These are phyloP conservation scores for Nothomitra cinnamomea DNA, from an alignment of 2,329 filamentous ascomycete species.

Conservation along the genomic window DNA sequence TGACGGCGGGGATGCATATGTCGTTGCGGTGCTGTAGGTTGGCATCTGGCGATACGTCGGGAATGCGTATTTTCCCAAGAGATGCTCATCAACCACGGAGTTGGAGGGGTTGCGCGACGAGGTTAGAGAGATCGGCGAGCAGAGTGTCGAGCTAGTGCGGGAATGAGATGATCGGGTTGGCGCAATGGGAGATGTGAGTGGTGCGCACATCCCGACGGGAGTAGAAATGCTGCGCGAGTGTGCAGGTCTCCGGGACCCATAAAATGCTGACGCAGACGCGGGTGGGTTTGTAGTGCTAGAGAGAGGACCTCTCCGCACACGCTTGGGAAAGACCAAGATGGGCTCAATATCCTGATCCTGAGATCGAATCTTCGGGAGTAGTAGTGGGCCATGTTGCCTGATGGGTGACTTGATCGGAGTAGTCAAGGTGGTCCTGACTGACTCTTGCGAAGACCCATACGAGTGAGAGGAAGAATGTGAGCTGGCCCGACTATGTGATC, in stretches of 20 bases:
- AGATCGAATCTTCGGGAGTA: conserved; percentile 71
- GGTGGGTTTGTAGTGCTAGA: conserved; percentile 35
- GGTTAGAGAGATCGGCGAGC: conserved; percentile 23
- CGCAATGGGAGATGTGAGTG: neutral
- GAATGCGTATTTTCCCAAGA: conserved; percentile 57
- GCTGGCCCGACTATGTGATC: conserved; percentile 3
- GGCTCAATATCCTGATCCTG: conserved; percentile 65
- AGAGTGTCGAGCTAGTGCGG: conserved; percentile 16
- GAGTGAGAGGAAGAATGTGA: conserved; percentile 2
- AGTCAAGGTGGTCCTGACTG: conserved; percentile 47
- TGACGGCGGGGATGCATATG: conserved; percentile 21
- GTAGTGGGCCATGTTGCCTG: conserved; percentile 58
- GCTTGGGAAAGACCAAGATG: conserved; percentile 33
- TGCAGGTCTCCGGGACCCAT: neutral
- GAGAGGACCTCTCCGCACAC: conserved; percentile 31
- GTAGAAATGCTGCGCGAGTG: conserved; percentile 14
- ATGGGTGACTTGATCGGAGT: conserved; percentile 58
- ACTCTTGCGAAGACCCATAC: conserved; percentile 34
- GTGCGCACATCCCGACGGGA: neutral
- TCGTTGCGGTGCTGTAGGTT: conserved; percentile 30
- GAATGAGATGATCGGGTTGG: conserved; percentile 6
- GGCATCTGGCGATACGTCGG: conserved; percentile 71
- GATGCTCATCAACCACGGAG: conserved; percentile 47
- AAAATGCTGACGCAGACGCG: neutral
- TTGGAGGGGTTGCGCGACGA: conserved; percentile 45